Percentiles rank a stretch among this genome's conserved stretches.
These are phyloP conservation scores for Daucus carota DNA, from an alignment of 129 eudicot genomes.

Conservation along the genomic window DNA sequence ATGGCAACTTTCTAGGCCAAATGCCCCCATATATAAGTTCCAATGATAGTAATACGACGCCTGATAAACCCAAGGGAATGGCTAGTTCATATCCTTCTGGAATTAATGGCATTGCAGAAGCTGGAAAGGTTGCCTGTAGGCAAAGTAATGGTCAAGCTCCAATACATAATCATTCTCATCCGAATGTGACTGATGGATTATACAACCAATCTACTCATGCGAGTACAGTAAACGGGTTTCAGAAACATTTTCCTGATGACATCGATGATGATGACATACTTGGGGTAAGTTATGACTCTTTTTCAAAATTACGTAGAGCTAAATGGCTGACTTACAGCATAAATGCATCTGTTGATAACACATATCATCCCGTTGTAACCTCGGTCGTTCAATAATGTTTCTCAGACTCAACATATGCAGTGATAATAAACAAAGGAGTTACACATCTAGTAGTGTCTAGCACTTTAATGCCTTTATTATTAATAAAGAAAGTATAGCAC, in stretches of 20 bases:
- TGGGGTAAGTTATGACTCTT: conserved; percentile 44
- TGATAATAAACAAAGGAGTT: neutral
- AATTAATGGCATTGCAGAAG: conserved; percentile 25
- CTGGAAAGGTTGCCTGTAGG: conserved; percentile 23
- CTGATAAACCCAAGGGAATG: conserved; percentile 21
- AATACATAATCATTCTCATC: conserved; percentile 23
- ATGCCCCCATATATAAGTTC: conserved; percentile 25
- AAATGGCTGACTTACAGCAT: neutral
- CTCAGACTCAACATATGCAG: neutral
- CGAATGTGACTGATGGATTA: conserved; percentile 23
- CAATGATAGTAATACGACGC: conserved; percentile 20
- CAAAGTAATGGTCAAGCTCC: conserved; percentile 27
- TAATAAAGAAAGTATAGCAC: too few species aligned
- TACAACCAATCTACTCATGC: conserved; percentile 12
- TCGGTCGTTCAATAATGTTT: neutral
- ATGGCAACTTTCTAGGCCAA: conserved; percentile 19
- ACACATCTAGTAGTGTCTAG: neutral
- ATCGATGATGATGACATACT: conserved; percentile 81
- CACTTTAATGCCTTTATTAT: neutral
- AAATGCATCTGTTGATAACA: neutral
- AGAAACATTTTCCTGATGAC: conserved; percentile 27
- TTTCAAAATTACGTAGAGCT: neutral
- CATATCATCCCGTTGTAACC: neutral
- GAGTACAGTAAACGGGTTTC: conserved; percentile 16
- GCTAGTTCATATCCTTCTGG: conserved; percentile 22